Evolutionary conservation across 305 asterid genomes (phyloP), one percentile per base, ranked within the genome.

Genomic region (Solanum chacoense): DNA sequence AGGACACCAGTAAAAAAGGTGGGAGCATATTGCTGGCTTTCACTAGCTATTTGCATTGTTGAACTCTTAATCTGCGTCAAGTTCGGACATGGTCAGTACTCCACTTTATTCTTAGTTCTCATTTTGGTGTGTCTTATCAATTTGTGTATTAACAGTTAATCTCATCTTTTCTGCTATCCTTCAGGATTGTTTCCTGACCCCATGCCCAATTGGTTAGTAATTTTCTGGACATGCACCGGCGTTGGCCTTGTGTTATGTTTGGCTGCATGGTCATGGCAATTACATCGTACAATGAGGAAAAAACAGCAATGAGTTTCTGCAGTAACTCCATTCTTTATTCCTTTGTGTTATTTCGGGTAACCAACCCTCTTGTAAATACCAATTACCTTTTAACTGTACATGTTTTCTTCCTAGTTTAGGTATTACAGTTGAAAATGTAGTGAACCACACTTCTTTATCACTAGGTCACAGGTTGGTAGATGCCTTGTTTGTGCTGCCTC

Each of bases 1-100:
- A 97, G 99, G 89, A 95, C 94, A 92, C 96, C 95, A 3, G 94
- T 87, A 83, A 96, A 97, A 90, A 97, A 95, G 92, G 98, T 97
- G 87, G 99, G 99, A 88, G 91, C 98, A 18, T 94, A 94, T 90
- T 97, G 99, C 89, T 97, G 99, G 99, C 98, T 97, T 87, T 93
- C 99, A 3, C 91, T 97, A 8, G 99, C 99, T 10, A 94, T 97
- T 90, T 97, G 99, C 96, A 96, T 97, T 34, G 95, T 97, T 28
- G 99, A 97, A 87, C 98, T 97, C 91, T 96, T 97, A 88, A 96
- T 97, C 55, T 96, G 99, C 86, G 91, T 94, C 90, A 97, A 95
- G 93, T 97, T 97, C 89, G 99, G 99, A 87, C 98, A 97, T 18
- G 98, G 99, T 97, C 36, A 7, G 93, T 90, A 75, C 85, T 24